These are phyloP conservation scores for Eucalyptus fibrosa DNA, from an alignment of 345 rosid genomes.

Conservation along the genomic window DNA sequence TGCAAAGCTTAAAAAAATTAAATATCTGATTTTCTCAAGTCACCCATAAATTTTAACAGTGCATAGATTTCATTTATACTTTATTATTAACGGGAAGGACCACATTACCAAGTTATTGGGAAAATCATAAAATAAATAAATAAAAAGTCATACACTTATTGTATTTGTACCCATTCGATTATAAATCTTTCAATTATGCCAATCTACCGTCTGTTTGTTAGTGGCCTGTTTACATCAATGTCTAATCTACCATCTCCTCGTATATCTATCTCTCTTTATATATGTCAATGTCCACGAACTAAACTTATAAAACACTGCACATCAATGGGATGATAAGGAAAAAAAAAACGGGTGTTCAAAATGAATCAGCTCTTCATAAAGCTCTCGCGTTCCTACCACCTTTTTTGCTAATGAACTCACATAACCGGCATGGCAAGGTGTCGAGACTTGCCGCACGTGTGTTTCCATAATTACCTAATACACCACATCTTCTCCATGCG, in stretches of 20 bases:
- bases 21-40: neutral
- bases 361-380: neutral
- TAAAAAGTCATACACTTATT: too few species aligned
- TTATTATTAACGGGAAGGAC: neutral
- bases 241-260: neutral
- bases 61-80: neutral
- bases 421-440: constrained; percentile 80
- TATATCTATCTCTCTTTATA: neutral
- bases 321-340: neutral
- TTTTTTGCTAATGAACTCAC: constrained; percentile 58
- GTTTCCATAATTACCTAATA: constrained; percentile 51
- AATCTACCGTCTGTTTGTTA: neutral
- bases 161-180: too few species aligned
- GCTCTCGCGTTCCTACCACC: constrained; percentile 52
- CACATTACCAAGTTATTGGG: neutral
- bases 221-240: neutral
- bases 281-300: neutral
- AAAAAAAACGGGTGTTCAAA: neutral
- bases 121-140: too few species aligned
- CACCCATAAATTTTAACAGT: neutral
- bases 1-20: neutral
- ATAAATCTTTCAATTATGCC: too few species aligned
- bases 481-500: constrained; percentile 91
- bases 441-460: constrained; percentile 62
- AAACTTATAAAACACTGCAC: neutral